A percentile compares a stretch with the other conserved stretches of the same genome.
Evolutionary conservation across 2,329 filamentous ascomycete species (phyloP).

Genomic region (Hypoxylon rubiginosum): DNA sequence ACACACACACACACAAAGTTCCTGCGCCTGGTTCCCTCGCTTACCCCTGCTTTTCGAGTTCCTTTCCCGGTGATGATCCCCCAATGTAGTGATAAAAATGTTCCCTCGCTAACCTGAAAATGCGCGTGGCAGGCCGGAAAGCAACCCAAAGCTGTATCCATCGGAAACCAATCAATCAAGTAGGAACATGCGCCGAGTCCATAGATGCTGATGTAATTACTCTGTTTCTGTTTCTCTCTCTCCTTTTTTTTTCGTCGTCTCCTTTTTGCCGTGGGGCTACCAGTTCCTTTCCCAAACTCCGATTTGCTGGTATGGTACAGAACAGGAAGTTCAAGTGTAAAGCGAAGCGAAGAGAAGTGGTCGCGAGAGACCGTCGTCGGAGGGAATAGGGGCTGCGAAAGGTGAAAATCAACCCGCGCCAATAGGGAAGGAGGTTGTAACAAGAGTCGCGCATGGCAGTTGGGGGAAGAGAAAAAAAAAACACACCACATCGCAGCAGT

Average conservation of each 20-base stretch:
- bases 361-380: slow-evolving; percentile 31
- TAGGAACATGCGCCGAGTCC: slow-evolving; percentile 42
- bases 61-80: slow-evolving; percentile 40
- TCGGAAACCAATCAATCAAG: slow-evolving; percentile 37
- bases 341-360: slow-evolving; percentile 31
- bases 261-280: slow-evolving; percentile 46
- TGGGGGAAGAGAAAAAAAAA: slow-evolving; percentile 4
- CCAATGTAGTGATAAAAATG: slow-evolving; percentile 34
- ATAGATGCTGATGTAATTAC: slow-evolving; percentile 42
- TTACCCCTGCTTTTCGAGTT: slow-evolving; percentile 34
- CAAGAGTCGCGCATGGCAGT: slow-evolving; percentile 26
- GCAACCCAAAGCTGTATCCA: slow-evolving; percentile 29
- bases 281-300: slow-evolving; percentile 50
- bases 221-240: slow-evolving; percentile 32
- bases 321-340: slow-evolving; percentile 43
- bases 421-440: slow-evolving; percentile 35
- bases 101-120: slow-evolving; percentile 36
- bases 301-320: slow-evolving; percentile 47
- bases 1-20: slow-evolving; percentile 8
- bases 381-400: slow-evolving; percentile 29
- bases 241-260: slow-evolving; percentile 20
- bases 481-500: not conserved
- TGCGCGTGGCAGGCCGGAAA: slow-evolving; percentile 34
- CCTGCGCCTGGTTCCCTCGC: slow-evolving; percentile 38
- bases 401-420: slow-evolving; percentile 32